Percentiles rank a stretch among this genome's conserved stretches.
Conservation (phyloP, 2,329 filamentous ascomycete species). For the Aspergillus vadensis region DNA sequence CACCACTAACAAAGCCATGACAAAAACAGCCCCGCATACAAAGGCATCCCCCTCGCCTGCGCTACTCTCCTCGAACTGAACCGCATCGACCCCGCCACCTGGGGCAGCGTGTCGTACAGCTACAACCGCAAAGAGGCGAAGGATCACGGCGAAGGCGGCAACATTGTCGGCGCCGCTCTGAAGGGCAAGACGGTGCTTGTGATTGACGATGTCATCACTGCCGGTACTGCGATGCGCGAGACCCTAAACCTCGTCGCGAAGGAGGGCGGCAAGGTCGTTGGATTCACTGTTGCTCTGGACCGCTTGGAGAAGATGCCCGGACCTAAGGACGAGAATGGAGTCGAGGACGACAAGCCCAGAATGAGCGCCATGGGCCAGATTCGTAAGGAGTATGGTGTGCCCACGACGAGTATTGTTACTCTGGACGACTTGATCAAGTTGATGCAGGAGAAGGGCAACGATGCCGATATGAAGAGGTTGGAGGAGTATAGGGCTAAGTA, state of each 20-base stretch:
- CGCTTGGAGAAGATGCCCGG: constrained; percentile 23
- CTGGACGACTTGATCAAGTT: constrained; percentile 76
- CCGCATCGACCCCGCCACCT: constrained; percentile 63
- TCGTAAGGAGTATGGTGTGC: constrained; percentile 75
- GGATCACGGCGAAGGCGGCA: constrained; percentile 91
- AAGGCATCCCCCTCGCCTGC: constrained; percentile 89
- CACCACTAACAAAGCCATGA: background rate
- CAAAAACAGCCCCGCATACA: constrained; percentile 72
- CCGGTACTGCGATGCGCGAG: constrained; percentile 90
- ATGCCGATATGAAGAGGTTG: constrained; percentile 63
- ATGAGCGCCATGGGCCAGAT: constrained; percentile 81
- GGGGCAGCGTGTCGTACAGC: constrained; percentile 73
- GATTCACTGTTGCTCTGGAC: constrained; percentile 81
- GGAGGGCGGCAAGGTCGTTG: constrained; percentile 81
- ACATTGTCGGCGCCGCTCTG: constrained; percentile 83
- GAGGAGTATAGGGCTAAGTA: constrained; percentile 64
- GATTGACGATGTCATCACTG: constrained; percentile 95
- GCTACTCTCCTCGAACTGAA: constrained; percentile 75
- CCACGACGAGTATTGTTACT: constrained; percentile 77
- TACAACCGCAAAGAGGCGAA: constrained; percentile 98
- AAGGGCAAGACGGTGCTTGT: constrained; percentile 85
- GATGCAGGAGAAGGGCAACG: constrained; percentile 60
- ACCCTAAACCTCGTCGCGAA: constrained; percentile 85
- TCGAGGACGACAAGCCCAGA: constrained; percentile 65
- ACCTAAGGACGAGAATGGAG: constrained; percentile 57